These are phyloP conservation scores for Periconia sp. DNA, from an alignment of 2,329 filamentous ascomycete genomes.

Conservation along the genomic window DNA sequence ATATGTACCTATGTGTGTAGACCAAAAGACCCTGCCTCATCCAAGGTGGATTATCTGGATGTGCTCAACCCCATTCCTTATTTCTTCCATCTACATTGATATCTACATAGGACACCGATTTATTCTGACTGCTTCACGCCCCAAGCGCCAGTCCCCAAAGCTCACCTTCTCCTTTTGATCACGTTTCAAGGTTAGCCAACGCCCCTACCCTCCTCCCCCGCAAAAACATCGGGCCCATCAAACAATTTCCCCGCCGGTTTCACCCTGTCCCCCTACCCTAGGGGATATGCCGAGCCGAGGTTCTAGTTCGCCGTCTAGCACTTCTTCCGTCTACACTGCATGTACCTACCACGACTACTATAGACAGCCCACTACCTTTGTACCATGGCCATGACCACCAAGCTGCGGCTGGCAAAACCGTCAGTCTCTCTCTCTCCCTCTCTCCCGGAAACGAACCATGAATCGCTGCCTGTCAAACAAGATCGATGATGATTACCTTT, in stretches of 20 bases:
- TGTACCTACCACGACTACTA: not conserved
- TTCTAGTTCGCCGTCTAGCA: not conserved
- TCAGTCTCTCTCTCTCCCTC: constrained; percentile 10
- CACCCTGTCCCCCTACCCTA: not conserved
- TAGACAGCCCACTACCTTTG: constrained; percentile 6
- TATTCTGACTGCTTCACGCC: not conserved
- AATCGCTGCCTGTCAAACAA: not conserved
- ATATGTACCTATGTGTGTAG: too few relatives aligned
- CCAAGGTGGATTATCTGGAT: too few relatives aligned
- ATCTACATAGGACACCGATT: too few relatives aligned
- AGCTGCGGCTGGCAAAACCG: constrained; percentile 12
- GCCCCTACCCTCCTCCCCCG: not conserved
- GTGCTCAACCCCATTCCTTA: too few relatives aligned
- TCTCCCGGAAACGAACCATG: not conserved
- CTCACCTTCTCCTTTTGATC: not conserved
- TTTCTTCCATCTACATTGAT: too few relatives aligned
- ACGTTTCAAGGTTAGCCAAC: not conserved
- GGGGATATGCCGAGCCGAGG: not conserved
- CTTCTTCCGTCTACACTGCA: not conserved
- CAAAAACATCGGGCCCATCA: not conserved
- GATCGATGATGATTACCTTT: too few relatives aligned
- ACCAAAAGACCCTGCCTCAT: too few relatives aligned
- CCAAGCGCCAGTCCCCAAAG: not conserved
- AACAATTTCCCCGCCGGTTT: not conserved
- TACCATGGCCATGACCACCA: not conserved